These are phyloP conservation scores for Sparassis latifolia DNA, from an alignment of 1,284 basidiomycete species.

Conservation along the genomic window DNA sequence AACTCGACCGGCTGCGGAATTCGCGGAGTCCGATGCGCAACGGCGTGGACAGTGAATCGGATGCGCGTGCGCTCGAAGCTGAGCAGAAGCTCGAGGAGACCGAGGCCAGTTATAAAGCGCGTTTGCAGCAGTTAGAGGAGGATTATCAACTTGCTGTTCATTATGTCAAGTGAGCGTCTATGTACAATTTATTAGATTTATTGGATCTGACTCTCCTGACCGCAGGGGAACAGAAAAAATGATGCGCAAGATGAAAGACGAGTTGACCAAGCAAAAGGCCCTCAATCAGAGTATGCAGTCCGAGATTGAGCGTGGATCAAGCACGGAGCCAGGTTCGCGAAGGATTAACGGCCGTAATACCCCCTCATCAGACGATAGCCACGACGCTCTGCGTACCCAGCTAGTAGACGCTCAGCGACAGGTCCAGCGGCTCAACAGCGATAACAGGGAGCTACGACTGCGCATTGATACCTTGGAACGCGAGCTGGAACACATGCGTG, in stretches of 20 bases:
- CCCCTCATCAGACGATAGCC: conserved; percentile 64
- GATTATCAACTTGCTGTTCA: conserved; percentile 93
- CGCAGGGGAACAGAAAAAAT: conserved; percentile 96
- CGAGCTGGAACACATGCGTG: conserved; percentile 67
- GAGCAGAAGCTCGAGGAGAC: conserved; percentile 77
- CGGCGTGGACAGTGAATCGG: conserved; percentile 27
- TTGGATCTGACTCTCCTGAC: conserved; percentile 19
- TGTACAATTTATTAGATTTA: conserved; percentile 6
- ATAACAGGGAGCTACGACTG: conserved; percentile 70
- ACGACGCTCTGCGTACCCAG: conserved; percentile 61
- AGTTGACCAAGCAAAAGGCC: conserved; percentile 84
- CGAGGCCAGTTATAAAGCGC: conserved; percentile 69
- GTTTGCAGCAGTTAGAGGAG: conserved; percentile 83
- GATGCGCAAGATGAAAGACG: conserved; percentile 95
- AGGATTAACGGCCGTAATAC: conserved; percentile 74
- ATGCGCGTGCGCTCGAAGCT: conserved; percentile 56
- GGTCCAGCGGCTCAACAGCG: conserved; percentile 58
- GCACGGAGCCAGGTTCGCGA: conserved; percentile 52
- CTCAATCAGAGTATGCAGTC: conserved; percentile 73
- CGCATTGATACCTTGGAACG: conserved; percentile 73
- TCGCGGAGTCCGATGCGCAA: conserved; percentile 41
- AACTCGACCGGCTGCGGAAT: conserved; percentile 59
- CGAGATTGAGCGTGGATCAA: conserved; percentile 73
- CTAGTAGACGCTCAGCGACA: conserved; percentile 69
- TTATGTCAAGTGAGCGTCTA: conserved; percentile 76